A percentile compares a stretch with the other conserved stretches of the same genome.
phyloP scores from a whole-genome alignment of 345 rosid genomes.

The Stellera chamaejasme region DNA sequence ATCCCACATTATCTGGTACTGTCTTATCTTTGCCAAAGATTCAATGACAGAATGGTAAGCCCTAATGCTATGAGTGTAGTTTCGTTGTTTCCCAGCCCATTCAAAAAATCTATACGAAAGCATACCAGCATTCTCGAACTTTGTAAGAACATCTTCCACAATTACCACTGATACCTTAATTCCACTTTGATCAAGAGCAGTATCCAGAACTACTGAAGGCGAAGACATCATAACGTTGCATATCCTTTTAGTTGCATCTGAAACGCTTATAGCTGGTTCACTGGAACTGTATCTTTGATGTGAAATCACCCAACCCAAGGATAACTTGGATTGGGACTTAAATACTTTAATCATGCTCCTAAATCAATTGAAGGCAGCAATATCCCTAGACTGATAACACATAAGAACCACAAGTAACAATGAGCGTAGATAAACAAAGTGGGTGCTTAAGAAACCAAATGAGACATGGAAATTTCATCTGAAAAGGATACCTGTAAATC shows the following conservation, averaged over 20 bases:
- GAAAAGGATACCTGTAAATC: background rate
- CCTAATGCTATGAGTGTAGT: conserved; percentile 51
- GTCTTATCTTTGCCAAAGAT: conserved; percentile 73
- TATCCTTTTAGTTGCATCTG: conserved; percentile 30
- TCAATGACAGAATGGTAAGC: conserved; percentile 71
- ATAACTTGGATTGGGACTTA: conserved; percentile 8
- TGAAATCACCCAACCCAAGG: conserved; percentile 16
- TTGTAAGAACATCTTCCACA: conserved; percentile 57
- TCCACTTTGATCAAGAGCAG: conserved; percentile 71
- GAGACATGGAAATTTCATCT: background rate
- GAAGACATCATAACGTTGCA: conserved; percentile 68
- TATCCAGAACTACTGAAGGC: conserved; percentile 43
- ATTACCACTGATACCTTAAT: conserved; percentile 42
- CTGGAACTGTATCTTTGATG: conserved; percentile 27
- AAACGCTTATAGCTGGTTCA: conserved; percentile 28
- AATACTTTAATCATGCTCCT: conserved; percentile 15
- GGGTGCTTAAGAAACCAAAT: background rate
- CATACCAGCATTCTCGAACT: conserved; percentile 80
- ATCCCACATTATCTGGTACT: conserved; percentile 88
- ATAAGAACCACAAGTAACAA: background rate
- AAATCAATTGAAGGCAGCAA: conserved; percentile 6
- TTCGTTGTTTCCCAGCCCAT: conserved; percentile 88
- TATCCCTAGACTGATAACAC: conserved; percentile 9
- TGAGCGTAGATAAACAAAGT: background rate
- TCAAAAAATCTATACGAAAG: conserved; percentile 73